Evolutionary conservation across 108 stramenopile genomes (phyloP).

Genomic region (Mediolabrus comicus): DNA sequence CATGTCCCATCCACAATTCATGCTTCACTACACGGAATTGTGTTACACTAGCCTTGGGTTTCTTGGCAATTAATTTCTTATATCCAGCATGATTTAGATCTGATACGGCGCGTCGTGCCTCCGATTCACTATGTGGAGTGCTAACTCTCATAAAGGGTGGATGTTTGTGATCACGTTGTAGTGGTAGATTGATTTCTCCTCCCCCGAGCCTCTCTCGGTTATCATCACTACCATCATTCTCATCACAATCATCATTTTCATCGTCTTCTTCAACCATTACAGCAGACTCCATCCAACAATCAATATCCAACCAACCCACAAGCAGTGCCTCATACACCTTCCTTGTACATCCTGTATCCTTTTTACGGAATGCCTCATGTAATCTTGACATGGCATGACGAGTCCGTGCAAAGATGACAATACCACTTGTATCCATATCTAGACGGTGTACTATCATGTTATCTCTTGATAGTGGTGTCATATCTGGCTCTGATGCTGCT

Average conservation of each 20-base stretch:
- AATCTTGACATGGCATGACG: constrained; percentile 49
- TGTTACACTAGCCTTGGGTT: constrained; percentile 61
- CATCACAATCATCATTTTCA: background rate
- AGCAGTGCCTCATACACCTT: constrained; percentile 72
- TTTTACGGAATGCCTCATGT: constrained; percentile 63
- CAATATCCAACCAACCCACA: constrained; percentile 40
- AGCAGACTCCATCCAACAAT: constrained; percentile 19
- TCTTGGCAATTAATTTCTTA: constrained; percentile 60
- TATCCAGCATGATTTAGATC: constrained; percentile 67
- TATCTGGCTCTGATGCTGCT: no score
- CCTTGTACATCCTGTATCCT: constrained; percentile 9
- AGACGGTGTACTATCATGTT: constrained; percentile 77
- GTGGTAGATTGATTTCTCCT: constrained; percentile 66
- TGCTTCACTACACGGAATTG: constrained; percentile 47
- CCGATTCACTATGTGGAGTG: constrained; percentile 52
- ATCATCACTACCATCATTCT: background rate
- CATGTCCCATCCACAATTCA: constrained; percentile 47
- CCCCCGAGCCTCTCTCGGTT: constrained; percentile 23
- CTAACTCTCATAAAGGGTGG: constrained; percentile 79
- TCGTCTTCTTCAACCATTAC: background rate
- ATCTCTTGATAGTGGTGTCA: constrained; percentile 30
- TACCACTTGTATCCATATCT: constrained; percentile 83
- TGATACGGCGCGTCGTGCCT: constrained; percentile 51
- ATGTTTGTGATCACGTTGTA: constrained; percentile 74
- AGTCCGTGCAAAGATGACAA: constrained; percentile 68